Evolutionary conservation across 2,329 filamentous ascomycete genomes (phyloP).

Genomic region (Epichloe sylvatica): DNA sequence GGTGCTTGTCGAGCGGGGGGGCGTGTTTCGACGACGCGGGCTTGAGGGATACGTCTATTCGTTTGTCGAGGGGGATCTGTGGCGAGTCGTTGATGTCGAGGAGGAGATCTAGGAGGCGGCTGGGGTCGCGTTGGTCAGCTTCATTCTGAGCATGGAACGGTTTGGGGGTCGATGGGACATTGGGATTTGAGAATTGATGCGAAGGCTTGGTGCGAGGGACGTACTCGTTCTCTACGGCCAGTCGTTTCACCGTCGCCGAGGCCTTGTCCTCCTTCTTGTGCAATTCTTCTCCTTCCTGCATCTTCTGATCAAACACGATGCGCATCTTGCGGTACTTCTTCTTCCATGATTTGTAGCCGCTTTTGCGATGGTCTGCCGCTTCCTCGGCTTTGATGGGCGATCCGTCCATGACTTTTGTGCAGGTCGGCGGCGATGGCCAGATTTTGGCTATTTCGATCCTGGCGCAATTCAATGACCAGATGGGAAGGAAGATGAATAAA

Average conservation of each 20-base stretch:
- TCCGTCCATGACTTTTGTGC: slow-evolving; percentile 16
- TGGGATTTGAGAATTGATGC: neutral
- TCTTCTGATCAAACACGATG: slow-evolving; percentile 60
- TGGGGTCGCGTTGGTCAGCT: slow-evolving; percentile 22
- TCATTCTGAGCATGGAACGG: no score
- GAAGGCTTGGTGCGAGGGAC: slow-evolving; percentile 16
- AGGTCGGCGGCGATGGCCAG: neutral
- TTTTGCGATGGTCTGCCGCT: slow-evolving; percentile 27
- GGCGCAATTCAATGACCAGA: neutral
- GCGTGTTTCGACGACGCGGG: slow-evolving; percentile 24
- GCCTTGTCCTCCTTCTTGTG: slow-evolving; percentile 73
- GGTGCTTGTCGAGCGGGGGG: slow-evolving; percentile 18
- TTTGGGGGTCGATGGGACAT: no score
- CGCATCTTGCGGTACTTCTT: slow-evolving; percentile 96
- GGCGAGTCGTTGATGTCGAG: slow-evolving; percentile 77
- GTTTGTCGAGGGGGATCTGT: slow-evolving; percentile 57
- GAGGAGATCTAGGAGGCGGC: slow-evolving; percentile 76
- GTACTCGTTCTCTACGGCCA: slow-evolving; percentile 89
- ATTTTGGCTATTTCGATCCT: neutral
- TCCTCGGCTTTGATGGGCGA: slow-evolving; percentile 30
- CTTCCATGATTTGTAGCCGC: slow-evolving; percentile 57
- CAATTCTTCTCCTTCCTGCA: slow-evolving; percentile 68
- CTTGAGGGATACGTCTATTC: slow-evolving; percentile 53
- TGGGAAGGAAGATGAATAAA: neutral
- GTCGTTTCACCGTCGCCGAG: slow-evolving; percentile 62